A percentile compares a stretch with the other conserved stretches of the same genome.
phyloP scores from a whole-genome alignment of 495 filamentous ascomycete genomes.

The Penicillium coffeae region DNA sequence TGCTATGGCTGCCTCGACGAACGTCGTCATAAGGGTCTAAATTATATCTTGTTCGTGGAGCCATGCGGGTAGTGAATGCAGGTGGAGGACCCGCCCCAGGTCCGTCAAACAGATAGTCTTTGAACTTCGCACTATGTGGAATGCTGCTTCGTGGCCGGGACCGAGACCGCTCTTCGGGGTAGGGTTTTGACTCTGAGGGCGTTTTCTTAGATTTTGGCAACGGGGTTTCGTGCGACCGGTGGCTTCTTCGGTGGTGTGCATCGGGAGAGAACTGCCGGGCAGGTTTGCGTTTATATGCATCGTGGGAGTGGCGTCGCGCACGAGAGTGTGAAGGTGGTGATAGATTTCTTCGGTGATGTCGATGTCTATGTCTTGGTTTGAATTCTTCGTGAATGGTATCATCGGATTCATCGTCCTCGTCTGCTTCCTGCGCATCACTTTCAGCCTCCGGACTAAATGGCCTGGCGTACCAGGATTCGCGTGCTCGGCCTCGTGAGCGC shows the following conservation, averaged over 20 bases:
- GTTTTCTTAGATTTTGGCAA: conserved; percentile 13
- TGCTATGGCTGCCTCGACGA: conserved; percentile 24
- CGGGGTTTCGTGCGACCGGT: conserved; percentile 11
- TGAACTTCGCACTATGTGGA: conserved; percentile 23
- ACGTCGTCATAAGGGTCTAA: conserved; percentile 17
- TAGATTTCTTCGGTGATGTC: conserved; percentile 23
- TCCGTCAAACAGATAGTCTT: conserved; percentile 29
- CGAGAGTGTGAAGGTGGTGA: conserved; percentile 27
- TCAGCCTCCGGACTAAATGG: conserved; percentile 21
- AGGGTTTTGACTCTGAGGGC: conserved; percentile 12
- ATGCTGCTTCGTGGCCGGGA: conserved; percentile 12
- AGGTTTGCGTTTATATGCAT: conserved; percentile 35
- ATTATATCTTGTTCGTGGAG: conserved; percentile 15
- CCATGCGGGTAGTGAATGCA: conserved; percentile 17
- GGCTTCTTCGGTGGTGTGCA: conserved; percentile 12
- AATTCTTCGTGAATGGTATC: conserved; percentile 10
- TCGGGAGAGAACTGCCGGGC: conserved; percentile 30
- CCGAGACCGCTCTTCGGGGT: conserved; percentile 25
- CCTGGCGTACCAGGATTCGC: conserved; percentile 12
- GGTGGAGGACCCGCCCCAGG: conserved; percentile 6
- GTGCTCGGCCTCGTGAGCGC: conserved; percentile 24
- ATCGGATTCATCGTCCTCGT: conserved; percentile 25
- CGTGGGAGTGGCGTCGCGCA: conserved; percentile 43
- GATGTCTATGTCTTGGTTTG: conserved; percentile 10
- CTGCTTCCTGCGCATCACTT: conserved; percentile 12